These are phyloP conservation scores for Solanum corneliomulleri DNA, from an alignment of 257 asterid species.

Conservation along the genomic window DNA sequence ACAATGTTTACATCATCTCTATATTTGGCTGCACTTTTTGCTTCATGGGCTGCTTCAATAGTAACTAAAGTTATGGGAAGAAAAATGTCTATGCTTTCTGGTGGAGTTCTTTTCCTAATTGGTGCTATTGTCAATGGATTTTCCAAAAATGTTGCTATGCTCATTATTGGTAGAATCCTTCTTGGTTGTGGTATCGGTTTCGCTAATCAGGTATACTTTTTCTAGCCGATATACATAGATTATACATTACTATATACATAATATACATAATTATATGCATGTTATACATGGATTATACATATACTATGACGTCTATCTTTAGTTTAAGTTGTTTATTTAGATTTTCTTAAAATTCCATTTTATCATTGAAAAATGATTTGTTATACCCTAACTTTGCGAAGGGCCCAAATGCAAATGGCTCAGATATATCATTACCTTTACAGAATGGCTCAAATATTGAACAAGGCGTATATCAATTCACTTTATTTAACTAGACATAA, in stretches of 20 bases:
- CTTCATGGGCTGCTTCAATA: conserved; percentile 52
- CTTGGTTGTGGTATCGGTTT: conserved; percentile 83
- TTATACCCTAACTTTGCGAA: too few relatives aligned
- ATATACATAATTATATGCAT: not conserved
- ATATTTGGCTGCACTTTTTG: conserved; percentile 61
- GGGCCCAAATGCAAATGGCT: too few relatives aligned
- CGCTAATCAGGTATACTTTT: conserved; percentile 38
- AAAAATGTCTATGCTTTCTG: conserved; percentile 58
- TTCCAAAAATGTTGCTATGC: conserved; percentile 49
- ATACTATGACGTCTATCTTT: not conserved
- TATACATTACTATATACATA: not conserved
- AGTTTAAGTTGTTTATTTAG: too few relatives aligned
- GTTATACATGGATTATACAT: not conserved
- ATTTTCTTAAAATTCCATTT: too few relatives aligned
- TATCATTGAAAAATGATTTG: too few relatives aligned
- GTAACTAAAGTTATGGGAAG: conserved; percentile 59
- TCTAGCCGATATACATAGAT: not conserved
- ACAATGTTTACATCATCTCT: conserved; percentile 78
- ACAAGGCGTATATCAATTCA: too few relatives aligned
- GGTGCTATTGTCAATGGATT: conserved; percentile 67
- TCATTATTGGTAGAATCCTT: conserved; percentile 58
- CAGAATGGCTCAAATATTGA: too few relatives aligned
- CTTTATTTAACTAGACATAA: too few relatives aligned
- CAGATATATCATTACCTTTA: too few relatives aligned
- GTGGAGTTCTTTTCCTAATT: conserved; percentile 51